phyloP scores from a whole-genome alignment of 2,329 filamentous ascomycete genomes.

The Claviceps sp. region DNA sequence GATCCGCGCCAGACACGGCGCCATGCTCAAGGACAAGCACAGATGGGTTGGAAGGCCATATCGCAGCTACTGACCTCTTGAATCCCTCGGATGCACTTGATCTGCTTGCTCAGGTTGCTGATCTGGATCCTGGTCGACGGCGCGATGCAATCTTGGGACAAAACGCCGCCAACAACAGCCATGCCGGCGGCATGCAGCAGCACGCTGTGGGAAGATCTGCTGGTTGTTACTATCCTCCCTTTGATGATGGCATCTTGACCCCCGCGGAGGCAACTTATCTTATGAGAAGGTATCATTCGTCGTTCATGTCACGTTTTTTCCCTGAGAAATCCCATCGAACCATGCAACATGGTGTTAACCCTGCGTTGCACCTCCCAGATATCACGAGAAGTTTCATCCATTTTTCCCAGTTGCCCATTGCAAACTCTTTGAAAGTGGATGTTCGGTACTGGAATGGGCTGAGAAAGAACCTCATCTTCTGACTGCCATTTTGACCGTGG shows the following conservation, averaged over 20 bases:
- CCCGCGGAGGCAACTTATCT: slow-evolving; percentile 14
- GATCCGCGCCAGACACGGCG: slow-evolving; percentile 6
- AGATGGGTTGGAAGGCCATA: slow-evolving; percentile 23
- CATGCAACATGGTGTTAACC: not conserved
- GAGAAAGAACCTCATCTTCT: slow-evolving; percentile 52
- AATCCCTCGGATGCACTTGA: slow-evolving; percentile 29
- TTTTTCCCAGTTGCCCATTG: slow-evolving; percentile 56
- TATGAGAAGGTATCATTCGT: slow-evolving; percentile 13
- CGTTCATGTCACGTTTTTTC: no score
- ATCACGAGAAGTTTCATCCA: slow-evolving; percentile 52
- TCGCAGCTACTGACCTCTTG: slow-evolving; percentile 25
- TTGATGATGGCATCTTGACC: slow-evolving; percentile 18
- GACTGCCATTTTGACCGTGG: slow-evolving; percentile 57
- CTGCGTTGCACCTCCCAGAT: slow-evolving; percentile 25
- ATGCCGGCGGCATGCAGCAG: slow-evolving; percentile 4
- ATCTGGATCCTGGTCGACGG: slow-evolving; percentile 18
- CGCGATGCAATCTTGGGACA: slow-evolving; percentile 5
- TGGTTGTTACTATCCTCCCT: slow-evolving; percentile 17
- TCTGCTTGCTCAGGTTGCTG: slow-evolving; percentile 26
- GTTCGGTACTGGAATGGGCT: slow-evolving; percentile 40
- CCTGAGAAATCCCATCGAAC: no score
- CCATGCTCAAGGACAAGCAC: slow-evolving; percentile 7
- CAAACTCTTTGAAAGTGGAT: slow-evolving; percentile 37
- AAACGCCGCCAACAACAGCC: slow-evolving; percentile 6
- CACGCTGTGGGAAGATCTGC: slow-evolving; percentile 1